phyloP scores from a whole-genome alignment of 495 filamentous ascomycete genomes.

The Parmelia sp. region DNA sequence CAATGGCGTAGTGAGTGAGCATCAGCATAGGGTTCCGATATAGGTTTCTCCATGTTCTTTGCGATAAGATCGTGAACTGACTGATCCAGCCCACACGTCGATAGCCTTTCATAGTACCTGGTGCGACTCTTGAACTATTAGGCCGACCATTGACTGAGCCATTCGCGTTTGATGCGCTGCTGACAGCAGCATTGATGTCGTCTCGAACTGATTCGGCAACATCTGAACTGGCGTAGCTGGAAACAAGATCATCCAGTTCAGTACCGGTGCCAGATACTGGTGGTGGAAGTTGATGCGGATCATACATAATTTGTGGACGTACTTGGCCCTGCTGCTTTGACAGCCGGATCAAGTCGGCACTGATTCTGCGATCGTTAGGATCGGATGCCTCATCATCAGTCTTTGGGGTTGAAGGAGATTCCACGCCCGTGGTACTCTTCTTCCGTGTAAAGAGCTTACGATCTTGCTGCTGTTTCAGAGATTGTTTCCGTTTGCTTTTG shows the following conservation, averaged over 20 bases:
- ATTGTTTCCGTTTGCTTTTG: slow-evolving; percentile 60
- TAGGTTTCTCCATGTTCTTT: slow-evolving; percentile 92
- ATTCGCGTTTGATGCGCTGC: slow-evolving; percentile 58
- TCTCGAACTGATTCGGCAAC: slow-evolving; percentile 72
- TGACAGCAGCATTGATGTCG: slow-evolving; percentile 65
- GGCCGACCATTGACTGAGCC: slow-evolving; percentile 57
- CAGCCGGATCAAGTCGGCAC: slow-evolving; percentile 62
- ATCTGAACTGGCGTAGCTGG: slow-evolving; percentile 67
- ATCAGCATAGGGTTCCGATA: slow-evolving; percentile 98
- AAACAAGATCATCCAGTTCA: slow-evolving; percentile 76
- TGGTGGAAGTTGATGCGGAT: slow-evolving; percentile 74
- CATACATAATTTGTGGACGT: slow-evolving; percentile 58
- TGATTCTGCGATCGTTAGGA: slow-evolving; percentile 55
- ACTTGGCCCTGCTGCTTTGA: slow-evolving; percentile 57
- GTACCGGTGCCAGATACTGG: slow-evolving; percentile 53
- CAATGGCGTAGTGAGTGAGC: slow-evolving; percentile 98
- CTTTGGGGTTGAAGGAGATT: slow-evolving; percentile 50
- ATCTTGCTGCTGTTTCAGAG: slow-evolving; percentile 76
- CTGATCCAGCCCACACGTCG: slow-evolving; percentile 66
- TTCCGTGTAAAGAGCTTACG: slow-evolving; percentile 83
- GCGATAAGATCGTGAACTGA: slow-evolving; percentile 85
- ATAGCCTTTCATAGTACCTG: slow-evolving; percentile 66
- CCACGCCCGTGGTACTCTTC: slow-evolving; percentile 49
- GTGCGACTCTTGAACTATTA: slow-evolving; percentile 38
- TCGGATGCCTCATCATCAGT: slow-evolving; percentile 64